phyloP scores from a whole-genome alignment of 768 basidiomycete genomes.

The Russula abietina region DNA sequence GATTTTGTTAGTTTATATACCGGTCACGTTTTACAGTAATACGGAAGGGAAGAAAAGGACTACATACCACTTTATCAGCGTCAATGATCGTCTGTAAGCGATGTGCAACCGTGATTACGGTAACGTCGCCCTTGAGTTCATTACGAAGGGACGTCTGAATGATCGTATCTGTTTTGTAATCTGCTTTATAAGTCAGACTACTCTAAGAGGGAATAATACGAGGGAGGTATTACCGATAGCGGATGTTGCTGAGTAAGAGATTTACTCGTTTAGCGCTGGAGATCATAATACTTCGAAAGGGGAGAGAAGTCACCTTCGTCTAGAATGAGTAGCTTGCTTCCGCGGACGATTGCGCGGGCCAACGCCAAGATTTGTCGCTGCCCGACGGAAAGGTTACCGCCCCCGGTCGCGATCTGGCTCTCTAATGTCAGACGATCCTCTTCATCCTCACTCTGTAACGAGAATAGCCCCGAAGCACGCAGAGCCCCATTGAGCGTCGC shows the following conservation, averaged over 20 bases:
- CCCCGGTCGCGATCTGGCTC: conserved; percentile 40
- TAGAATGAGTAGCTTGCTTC: conserved; percentile 50
- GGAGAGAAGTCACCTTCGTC: conserved; percentile 46
- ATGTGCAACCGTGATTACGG: conserved; percentile 55
- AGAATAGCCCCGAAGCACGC: conserved; percentile 42
- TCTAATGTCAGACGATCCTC: conserved; percentile 40
- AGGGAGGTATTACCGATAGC: conserved; percentile 35
- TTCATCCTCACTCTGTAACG: conserved; percentile 35
- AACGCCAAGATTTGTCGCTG: conserved; percentile 56
- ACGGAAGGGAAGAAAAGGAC: neutral
- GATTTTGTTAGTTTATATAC: neutral
- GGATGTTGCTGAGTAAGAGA: conserved; percentile 36
- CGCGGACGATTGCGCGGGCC: conserved; percentile 52
- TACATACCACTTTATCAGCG: conserved; percentile 49
- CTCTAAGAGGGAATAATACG: neutral
- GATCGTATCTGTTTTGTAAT: conserved; percentile 50
- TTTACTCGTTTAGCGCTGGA: neutral
- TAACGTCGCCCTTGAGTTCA: conserved; percentile 39
- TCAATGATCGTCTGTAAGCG: conserved; percentile 55
- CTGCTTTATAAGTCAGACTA: conserved; percentile 28
- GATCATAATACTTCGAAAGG: neutral
- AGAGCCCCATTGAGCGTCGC: conserved; percentile 44
- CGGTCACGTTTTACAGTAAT: no score
- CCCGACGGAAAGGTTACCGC: conserved; percentile 48
- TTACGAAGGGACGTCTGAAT: conserved; percentile 53